Base-by-base conservation (phyloP, 208 protist species). In the Trichomonas tenax region DNA sequence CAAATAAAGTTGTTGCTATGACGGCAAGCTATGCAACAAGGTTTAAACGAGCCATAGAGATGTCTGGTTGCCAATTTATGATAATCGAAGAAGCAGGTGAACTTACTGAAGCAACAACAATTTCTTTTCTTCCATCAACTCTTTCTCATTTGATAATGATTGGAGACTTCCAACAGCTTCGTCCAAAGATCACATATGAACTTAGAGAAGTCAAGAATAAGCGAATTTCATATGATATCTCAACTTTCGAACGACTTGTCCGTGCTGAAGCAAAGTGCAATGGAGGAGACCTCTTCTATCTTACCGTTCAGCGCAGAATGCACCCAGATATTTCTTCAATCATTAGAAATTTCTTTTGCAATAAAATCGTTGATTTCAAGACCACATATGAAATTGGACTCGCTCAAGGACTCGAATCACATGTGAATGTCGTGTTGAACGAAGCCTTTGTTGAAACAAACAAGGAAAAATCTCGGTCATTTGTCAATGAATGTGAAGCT, bases 31-130 rank as follows among this genome's bases (percentile, higher is more conserved):
- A 26, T 51, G 86, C 86, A 51, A 38, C 26, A 51, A 14, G 34
- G 17, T 38, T 38, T 4, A 93, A 58, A 51, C 8, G 0, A 58
- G 40, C 44, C 14, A 34, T 93, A 17, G 86, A 93, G 38, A 3
- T 38, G 15, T 34, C 23, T 38, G 44, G 44, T 38, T 48, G 44
- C 44, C 0, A 51, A 58, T 51, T 58, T 15, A 93, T 93, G 86
- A 51, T 93, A 0, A 51, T 93, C 15, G 86, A 93, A 93, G 86
- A 93, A 93, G 86, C 44, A 51, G 86, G 86, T 38, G 86, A 93
- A 93, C 31, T 93, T 0, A 93, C 40, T 36, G 86, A 93, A 51
- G 21, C 44, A 51, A 51, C 31, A 3, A 51, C 86, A 51, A 38
- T n/a, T 15, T 34, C 40, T 58, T 41, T 93, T 17, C 11, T 93